These are phyloP conservation scores for Heliocybe sulcata DNA, from an alignment of 1,284 basidiomycete species.

Conservation along the genomic window DNA sequence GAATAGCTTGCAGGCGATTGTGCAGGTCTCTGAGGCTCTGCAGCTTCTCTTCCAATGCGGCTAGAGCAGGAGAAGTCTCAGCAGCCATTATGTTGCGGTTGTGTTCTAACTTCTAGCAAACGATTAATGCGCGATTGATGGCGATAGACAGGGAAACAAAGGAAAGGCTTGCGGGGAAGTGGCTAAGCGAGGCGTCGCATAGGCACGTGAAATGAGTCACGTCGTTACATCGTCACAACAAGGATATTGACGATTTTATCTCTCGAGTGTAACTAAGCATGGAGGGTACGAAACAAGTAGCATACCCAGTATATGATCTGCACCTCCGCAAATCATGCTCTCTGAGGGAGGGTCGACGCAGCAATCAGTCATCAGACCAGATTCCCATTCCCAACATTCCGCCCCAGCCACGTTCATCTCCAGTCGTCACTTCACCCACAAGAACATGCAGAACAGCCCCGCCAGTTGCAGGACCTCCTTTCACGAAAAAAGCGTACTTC, in stretches of 20 bases:
- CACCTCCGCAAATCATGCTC: neutral
- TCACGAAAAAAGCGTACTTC: neutral
- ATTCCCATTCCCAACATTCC: neutral
- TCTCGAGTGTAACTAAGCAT: neutral
- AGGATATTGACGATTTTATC: neutral
- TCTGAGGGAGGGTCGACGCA: neutral
- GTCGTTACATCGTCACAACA: neutral
- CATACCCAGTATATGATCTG: neutral
- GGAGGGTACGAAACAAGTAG: neutral
- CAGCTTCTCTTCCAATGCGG: neutral
- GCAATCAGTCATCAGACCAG: neutral
- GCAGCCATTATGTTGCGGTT: neutral
- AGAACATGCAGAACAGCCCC: neutral
- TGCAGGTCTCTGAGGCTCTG: neutral
- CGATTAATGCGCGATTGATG: neutral
- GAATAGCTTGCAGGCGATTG: neutral
- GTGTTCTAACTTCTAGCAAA: neutral
- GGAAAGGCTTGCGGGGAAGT: neutral
- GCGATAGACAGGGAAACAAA: neutral
- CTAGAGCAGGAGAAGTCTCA: neutral
- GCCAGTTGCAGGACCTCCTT: neutral
- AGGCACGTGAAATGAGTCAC: neutral
- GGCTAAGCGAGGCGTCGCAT: neutral
- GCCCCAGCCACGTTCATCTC: neutral
- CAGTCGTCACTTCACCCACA: neutral